A percentile compares a stretch with the other conserved stretches of the same genome.
Conservation (phyloP, 768 basidiomycete genomes). For the Clavaria fumosa region DNA sequence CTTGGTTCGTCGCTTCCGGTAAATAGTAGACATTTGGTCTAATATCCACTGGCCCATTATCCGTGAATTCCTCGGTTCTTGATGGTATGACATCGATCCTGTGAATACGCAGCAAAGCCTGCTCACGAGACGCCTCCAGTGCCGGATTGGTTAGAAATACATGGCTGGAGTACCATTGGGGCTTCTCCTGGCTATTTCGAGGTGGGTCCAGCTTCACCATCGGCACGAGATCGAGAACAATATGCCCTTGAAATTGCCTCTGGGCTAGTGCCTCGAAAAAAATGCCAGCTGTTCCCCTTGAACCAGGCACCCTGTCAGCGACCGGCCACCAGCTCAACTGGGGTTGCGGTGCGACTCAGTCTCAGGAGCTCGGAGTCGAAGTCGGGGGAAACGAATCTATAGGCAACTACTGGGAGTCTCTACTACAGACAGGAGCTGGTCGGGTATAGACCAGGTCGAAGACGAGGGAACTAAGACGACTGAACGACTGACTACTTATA, state of each 20-base stretch:
- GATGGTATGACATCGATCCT: conserved; percentile 1
- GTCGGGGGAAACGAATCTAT: too few relatives aligned
- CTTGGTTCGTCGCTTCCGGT: conserved; percentile 9
- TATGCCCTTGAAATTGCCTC: neutral
- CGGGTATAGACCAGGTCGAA: too few relatives aligned
- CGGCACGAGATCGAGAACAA: conserved; percentile 1
- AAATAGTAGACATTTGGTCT: conserved; percentile 8
- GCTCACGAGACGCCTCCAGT: conserved; percentile 6
- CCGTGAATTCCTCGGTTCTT: conserved; percentile 4
- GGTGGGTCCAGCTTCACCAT: neutral
- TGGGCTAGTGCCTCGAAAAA: conserved; percentile 2
- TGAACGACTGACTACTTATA: too few relatives aligned
- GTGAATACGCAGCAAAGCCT: conserved; percentile 1
- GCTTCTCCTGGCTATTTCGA: neutral
- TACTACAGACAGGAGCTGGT: too few relatives aligned
- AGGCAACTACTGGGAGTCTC: too few relatives aligned
- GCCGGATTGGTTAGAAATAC: neutral
- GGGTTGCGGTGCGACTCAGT: too few relatives aligned
- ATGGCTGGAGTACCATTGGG: conserved; percentile 9
- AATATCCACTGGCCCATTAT: neutral
- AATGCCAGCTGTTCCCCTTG: neutral
- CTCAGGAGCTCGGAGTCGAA: too few relatives aligned
- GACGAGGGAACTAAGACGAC: too few relatives aligned
- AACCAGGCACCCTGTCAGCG: neutral
- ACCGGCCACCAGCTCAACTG: too few relatives aligned